These are phyloP conservation scores for Exophiala mesophila DNA, from an alignment of 2,329 filamentous ascomycete genomes.

Conservation along the genomic window DNA sequence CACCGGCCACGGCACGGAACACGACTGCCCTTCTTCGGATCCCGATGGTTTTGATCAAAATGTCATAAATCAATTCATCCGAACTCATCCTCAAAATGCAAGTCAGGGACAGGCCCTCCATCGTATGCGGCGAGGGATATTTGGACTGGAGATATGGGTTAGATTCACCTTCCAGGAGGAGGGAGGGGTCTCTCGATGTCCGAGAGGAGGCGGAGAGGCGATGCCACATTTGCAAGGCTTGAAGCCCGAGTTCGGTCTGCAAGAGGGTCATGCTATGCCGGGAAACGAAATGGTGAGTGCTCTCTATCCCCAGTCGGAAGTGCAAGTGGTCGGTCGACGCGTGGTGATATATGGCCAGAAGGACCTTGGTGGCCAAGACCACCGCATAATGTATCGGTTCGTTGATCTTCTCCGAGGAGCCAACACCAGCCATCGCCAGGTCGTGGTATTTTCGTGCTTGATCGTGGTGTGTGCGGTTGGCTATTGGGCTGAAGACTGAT, in stretches of 20 bases:
- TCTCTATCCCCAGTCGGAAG: constrained; percentile 8
- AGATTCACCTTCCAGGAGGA: constrained; percentile 20
- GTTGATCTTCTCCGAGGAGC: background rate
- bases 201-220: constrained; percentile 24
- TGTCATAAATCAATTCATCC: constrained; percentile 27
- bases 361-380: constrained; percentile 4
- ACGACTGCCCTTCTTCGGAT: constrained; percentile 19
- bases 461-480: constrained; percentile 3
- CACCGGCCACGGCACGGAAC: constrained; percentile 17
- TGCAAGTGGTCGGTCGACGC: constrained; percentile 12
- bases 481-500: constrained; percentile 6
- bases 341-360: constrained; percentile 14
- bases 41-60: constrained; percentile 25
- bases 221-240: constrained; percentile 26
- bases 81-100: constrained; percentile 20
- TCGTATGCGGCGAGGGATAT: constrained; percentile 7
- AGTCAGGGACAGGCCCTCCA: constrained; percentile 18
- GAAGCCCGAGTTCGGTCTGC: background rate
- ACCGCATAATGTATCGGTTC: background rate
- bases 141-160: background rate
- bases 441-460: constrained; percentile 10
- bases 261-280: background rate
- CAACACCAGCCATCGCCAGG: background rate
- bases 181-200: constrained; percentile 18
- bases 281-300: constrained; percentile 4